A percentile compares a stretch with the other conserved stretches of the same genome.
Conservation (phyloP, 257 asterid species). For the Forsythia viridissima region DNA sequence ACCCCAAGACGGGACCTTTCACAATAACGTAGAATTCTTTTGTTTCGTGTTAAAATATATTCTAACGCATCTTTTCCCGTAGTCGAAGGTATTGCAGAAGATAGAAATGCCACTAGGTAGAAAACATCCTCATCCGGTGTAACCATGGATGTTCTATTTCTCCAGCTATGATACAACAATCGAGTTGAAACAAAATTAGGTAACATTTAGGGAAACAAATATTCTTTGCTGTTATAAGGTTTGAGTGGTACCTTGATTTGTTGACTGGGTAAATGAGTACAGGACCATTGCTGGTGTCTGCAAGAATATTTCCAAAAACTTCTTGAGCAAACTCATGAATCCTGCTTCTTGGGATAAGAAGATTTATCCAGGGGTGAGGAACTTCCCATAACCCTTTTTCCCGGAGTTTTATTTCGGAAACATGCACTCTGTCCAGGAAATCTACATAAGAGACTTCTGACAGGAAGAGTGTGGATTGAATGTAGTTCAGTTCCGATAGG, state of each 20-base stretch:
- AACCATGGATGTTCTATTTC: conserved; percentile 46
- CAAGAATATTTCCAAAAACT: conserved; percentile 47
- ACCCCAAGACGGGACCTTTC: conserved; percentile 34
- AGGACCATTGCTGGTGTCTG: conserved; percentile 53
- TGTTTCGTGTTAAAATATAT: conserved; percentile 34
- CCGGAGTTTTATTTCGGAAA: conserved; percentile 39
- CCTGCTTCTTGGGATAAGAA: conserved; percentile 45
- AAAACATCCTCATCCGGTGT: conserved; percentile 51
- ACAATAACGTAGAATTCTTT: conserved; percentile 37
- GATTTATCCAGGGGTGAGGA: conserved; percentile 62
- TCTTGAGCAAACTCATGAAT: conserved; percentile 44
- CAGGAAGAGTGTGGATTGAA: conserved; percentile 38
- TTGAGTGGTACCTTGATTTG: conserved; percentile 38
- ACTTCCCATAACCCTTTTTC: conserved; percentile 54
- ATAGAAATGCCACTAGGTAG: conserved; percentile 45
- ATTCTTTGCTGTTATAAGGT: neutral
- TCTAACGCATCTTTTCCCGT: conserved; percentile 45
- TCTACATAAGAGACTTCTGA: conserved; percentile 48
- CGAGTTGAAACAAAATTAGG: conserved; percentile 1
- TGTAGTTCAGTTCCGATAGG: conserved; percentile 38
- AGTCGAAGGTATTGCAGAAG: conserved; percentile 47
- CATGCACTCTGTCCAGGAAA: conserved; percentile 47
- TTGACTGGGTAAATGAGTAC: conserved; percentile 53
- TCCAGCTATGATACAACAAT: conserved; percentile 39
- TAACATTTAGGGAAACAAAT: neutral